A percentile compares a stretch with the other conserved stretches of the same genome.
Conservation (phyloP, 106 monocot species). For the Platanthera zijinensis region DNA sequence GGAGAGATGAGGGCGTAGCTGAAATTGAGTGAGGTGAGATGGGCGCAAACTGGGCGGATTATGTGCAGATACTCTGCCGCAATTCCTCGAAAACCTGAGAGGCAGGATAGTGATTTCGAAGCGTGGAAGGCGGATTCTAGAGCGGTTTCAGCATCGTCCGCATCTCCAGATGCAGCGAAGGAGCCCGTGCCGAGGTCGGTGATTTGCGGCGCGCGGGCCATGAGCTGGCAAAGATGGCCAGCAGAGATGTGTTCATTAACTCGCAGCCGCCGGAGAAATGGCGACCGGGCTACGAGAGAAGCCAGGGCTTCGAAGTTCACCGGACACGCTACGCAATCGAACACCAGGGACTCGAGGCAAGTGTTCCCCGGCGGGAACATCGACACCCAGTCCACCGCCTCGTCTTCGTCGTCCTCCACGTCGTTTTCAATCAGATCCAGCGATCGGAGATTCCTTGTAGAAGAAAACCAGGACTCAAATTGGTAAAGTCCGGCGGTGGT, state of each 20-base stretch:
- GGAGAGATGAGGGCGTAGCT: constrained; percentile 37
- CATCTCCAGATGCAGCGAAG: constrained; percentile 17
- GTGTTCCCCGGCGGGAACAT: constrained; percentile 53
- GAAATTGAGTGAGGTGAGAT: constrained; percentile 57
- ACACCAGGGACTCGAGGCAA: constrained; percentile 53
- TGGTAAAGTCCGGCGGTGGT: constrained; percentile 63
- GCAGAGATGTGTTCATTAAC: constrained; percentile 23
- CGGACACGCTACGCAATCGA: constrained; percentile 39
- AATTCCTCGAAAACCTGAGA: constrained; percentile 52
- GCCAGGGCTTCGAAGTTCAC: constrained; percentile 59
- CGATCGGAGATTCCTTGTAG: constrained; percentile 48
- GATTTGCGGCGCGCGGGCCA: constrained; percentile 38
- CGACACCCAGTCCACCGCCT: constrained; percentile 56
- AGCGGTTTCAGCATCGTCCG: not conserved
- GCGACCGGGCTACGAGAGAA: constrained; percentile 52
- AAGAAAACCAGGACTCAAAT: constrained; percentile 20
- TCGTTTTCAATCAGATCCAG: constrained; percentile 76
- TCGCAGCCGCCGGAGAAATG: constrained; percentile 33
- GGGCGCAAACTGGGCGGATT: constrained; percentile 48
- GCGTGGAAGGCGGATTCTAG: constrained; percentile 27
- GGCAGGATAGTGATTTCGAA: constrained; percentile 37
- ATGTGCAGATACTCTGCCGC: constrained; percentile 34
- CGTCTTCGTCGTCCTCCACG: constrained; percentile 53
- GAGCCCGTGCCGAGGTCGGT: constrained; percentile 59
- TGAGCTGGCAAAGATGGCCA: constrained; percentile 20